These are phyloP conservation scores for Phytopythium cucurbitacearum DNA, from an alignment of 352 stramenopile species.

Conservation along the genomic window DNA sequence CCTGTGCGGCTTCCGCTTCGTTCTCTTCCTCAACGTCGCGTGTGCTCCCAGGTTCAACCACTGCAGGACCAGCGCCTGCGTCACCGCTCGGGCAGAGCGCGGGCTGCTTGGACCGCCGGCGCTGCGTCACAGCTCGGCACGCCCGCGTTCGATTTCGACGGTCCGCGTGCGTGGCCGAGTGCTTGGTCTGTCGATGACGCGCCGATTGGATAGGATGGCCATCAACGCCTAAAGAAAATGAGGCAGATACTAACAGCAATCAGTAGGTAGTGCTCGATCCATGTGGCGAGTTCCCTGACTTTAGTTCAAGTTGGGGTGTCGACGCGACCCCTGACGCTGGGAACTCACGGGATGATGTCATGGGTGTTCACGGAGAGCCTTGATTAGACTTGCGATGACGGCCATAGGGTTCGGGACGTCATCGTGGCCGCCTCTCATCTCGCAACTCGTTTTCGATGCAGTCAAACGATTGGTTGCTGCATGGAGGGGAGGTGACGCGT, in stretches of 20 bases:
- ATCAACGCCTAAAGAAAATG: neutral
- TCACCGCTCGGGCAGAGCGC: too few relatives aligned
- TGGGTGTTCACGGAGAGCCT: constrained; percentile 1
- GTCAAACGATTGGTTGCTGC: constrained; percentile 1
- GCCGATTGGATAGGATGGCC: neutral
- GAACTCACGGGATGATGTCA: constrained; percentile 6
- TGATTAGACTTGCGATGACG: neutral
- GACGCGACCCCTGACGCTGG: neutral
- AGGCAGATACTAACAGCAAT: neutral
- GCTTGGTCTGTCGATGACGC: neutral
- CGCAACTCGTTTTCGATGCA: neutral
- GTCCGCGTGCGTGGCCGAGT: too few relatives aligned
- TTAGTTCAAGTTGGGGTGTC: neutral
- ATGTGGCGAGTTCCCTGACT: neutral
- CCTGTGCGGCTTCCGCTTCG: too few relatives aligned
- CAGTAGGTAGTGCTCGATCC: neutral
- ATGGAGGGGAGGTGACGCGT: constrained; percentile 3
- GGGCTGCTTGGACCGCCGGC: too few relatives aligned
- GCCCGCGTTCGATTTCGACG: too few relatives aligned
- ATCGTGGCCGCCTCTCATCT: neutral
- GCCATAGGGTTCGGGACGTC: too few relatives aligned
- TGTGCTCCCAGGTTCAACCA: too few relatives aligned
- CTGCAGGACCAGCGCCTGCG: too few relatives aligned
- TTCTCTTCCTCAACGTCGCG: too few relatives aligned
- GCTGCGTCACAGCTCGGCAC: too few relatives aligned